phyloP scores from a whole-genome alignment of 345 rosid species.

The Dipteronia dyeriana region DNA sequence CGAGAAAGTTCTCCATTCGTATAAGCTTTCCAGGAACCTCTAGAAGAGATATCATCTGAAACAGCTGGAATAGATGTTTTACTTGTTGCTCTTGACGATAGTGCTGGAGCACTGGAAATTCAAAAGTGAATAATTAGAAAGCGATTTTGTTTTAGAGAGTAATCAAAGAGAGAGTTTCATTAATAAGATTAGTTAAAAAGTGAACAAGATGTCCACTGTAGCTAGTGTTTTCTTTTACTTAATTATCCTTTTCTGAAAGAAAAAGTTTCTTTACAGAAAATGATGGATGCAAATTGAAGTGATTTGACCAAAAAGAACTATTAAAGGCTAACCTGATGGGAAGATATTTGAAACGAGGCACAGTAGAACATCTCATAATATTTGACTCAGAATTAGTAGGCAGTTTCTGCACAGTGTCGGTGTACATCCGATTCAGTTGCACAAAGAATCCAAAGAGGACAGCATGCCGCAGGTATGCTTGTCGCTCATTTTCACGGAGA shows the following conservation, averaged over 20 bases:
- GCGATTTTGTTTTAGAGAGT: background rate
- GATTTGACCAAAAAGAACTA: conserved; percentile 10
- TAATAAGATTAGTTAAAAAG: background rate
- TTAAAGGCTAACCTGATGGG: conserved; percentile 73
- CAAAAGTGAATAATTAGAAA: background rate
- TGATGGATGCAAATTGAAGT: background rate
- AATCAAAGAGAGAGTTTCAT: background rate
- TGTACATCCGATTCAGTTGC: conserved; percentile 90
- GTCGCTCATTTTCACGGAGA: conserved; percentile 94
- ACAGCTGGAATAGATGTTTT: conserved; percentile 54
- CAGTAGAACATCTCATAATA: conserved; percentile 88
- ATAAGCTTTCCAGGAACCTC: conserved; percentile 68
- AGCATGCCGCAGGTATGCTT: conserved; percentile 86
- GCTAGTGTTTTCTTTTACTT: background rate
- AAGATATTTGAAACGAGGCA: conserved; percentile 96
- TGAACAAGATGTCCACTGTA: background rate
- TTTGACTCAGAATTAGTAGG: conserved; percentile 91
- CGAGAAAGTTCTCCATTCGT: conserved; percentile 68
- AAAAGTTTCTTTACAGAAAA: background rate
- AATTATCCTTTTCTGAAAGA: background rate
- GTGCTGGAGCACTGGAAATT: conserved; percentile 71
- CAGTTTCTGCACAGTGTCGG: conserved; percentile 82
- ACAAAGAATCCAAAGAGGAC: conserved; percentile 98
- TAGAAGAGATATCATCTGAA: conserved; percentile 53
- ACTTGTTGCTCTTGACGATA: conserved; percentile 70